Percentiles rank a stretch among this genome's conserved stretches.
phyloP scores from a whole-genome alignment of 495 filamentous ascomycete species.

The Neurospora sp. region DNA sequence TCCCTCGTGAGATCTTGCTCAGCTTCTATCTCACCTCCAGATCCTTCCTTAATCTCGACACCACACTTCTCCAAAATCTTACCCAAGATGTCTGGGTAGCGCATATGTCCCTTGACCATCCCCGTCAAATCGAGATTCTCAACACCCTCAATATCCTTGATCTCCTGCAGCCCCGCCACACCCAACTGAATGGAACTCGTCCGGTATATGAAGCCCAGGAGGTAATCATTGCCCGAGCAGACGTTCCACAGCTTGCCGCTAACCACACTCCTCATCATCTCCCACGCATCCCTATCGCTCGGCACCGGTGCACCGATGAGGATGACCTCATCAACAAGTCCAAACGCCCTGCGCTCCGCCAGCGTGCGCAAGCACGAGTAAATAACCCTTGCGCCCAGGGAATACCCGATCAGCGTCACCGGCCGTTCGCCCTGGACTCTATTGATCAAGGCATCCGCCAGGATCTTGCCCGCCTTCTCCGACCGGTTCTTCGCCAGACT shows the following conservation, averaged over 20 bases:
- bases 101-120: constrained; percentile 59
- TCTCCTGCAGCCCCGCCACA: constrained; percentile 61
- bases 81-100: constrained; percentile 60
- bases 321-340: constrained; percentile 69
- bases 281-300: constrained; percentile 53
- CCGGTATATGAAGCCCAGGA: constrained; percentile 70
- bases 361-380: constrained; percentile 63
- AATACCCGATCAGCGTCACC: constrained; percentile 77
- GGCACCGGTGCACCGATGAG: constrained; percentile 76
- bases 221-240: constrained; percentile 65
- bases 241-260: constrained; percentile 67
- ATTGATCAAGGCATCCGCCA: constrained; percentile 78
- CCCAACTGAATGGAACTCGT: constrained; percentile 66
- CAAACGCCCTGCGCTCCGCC: constrained; percentile 62
- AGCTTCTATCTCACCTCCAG: neutral
- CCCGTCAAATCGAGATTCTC: constrained; percentile 70
- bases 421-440: constrained; percentile 77
- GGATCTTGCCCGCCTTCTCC: constrained; percentile 72
- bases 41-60: neutral
- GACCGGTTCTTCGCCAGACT: constrained; percentile 62
- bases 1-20: neutral
- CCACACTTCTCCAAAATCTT: constrained; percentile 58
- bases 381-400: constrained; percentile 72
- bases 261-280: constrained; percentile 59
- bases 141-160: constrained; percentile 53